phyloP scores from a whole-genome alignment of 495 filamentous ascomycete species.

The Neurospora hispaniola region DNA sequence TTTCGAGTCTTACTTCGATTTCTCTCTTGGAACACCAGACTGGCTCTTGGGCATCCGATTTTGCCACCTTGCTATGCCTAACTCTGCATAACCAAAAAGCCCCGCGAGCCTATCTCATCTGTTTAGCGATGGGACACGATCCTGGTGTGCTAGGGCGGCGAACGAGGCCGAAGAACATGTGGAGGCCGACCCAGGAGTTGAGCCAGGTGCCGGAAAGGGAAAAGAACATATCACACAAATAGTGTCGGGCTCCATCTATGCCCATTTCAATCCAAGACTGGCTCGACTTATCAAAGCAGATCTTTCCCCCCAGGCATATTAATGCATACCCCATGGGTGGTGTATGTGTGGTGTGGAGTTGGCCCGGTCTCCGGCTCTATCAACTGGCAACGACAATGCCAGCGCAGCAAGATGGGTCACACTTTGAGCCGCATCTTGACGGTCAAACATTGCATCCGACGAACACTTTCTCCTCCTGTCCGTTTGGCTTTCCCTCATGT shows the following conservation, averaged over 20 bases:
- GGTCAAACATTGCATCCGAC: constrained; percentile 37
- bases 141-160: background rate
- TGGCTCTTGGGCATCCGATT: constrained; percentile 32
- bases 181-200: background rate
- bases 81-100: constrained; percentile 28
- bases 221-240: constrained; percentile 22
- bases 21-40: constrained; percentile 18
- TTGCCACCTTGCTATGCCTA: constrained; percentile 35
- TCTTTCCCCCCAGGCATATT: constrained; percentile 26
- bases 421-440: constrained; percentile 51
- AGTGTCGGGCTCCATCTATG: constrained; percentile 26
- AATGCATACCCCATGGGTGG: constrained; percentile 39
- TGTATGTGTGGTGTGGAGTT: constrained; percentile 40
- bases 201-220: constrained; percentile 4
- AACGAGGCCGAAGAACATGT: background rate
- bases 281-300: constrained; percentile 35
- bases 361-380: constrained; percentile 51
- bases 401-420: constrained; percentile 76
- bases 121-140: background rate
- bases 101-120: background rate
- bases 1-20: constrained; percentile 14
- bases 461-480: constrained; percentile 34
- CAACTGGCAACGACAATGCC: constrained; percentile 82
- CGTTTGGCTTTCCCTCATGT: constrained; percentile 36
- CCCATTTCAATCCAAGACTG: constrained; percentile 25